phyloP scores from a whole-genome alignment of 2,329 filamentous ascomycete species.

The Alternaria triticimaculans region DNA sequence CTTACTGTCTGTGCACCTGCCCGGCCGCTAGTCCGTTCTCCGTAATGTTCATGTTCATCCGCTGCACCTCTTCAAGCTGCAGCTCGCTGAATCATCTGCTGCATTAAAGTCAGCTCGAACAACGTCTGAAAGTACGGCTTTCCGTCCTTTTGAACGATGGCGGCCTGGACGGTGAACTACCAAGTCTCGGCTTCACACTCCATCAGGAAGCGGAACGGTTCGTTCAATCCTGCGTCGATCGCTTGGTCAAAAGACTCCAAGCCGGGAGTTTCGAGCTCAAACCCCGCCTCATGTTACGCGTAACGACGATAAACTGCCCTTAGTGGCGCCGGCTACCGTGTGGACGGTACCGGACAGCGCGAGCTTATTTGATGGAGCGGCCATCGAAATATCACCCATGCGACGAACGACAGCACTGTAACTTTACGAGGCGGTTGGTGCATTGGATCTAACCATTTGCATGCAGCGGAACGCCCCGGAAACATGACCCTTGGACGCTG shows the following conservation, averaged over 20 bases:
- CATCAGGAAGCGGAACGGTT: background rate
- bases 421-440: background rate
- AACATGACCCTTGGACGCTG: background rate
- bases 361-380: constrained; percentile 16
- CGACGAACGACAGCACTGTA: background rate
- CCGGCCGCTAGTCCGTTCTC: background rate
- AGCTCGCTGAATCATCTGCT: background rate
- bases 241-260: background rate
- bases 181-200: too few species aligned
- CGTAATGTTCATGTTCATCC: background rate
- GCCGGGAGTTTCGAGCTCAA: background rate
- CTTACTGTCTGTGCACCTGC: background rate
- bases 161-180: background rate
- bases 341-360: constrained; percentile 12
- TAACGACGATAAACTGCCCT: constrained; percentile 9
- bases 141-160: too few species aligned
- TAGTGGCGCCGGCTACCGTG: constrained; percentile 8
- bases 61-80: background rate
- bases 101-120: background rate
- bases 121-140: background rate
- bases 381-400: background rate
- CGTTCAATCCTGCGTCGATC: background rate
- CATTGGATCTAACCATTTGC: background rate
- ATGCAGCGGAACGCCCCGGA: background rate
- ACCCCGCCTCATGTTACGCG: constrained; percentile 9